These are phyloP conservation scores for Annulohypoxylon bovei DNA, from an alignment of 495 filamentous ascomycete genomes.

Conservation along the genomic window DNA sequence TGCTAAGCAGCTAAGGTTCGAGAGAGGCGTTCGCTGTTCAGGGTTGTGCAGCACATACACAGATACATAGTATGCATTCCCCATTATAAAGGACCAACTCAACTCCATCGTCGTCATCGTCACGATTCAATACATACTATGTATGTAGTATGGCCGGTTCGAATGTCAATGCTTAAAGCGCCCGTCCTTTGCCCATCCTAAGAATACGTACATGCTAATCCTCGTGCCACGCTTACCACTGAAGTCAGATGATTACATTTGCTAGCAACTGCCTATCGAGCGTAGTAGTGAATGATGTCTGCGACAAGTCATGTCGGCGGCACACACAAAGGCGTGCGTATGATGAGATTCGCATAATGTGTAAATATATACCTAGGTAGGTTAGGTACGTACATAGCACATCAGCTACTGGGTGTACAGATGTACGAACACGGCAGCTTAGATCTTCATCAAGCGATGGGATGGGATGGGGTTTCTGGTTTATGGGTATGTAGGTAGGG, in stretches of 20 bases:
- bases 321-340: conserved; percentile 5
- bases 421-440: not conserved
- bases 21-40: conserved; percentile 31
- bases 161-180: conserved; percentile 26
- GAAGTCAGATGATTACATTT: conserved; percentile 35
- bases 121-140: conserved; percentile 40
- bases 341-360: not conserved
- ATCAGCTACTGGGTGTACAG: conserved; percentile 21
- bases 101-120: conserved; percentile 41
- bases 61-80: no score
- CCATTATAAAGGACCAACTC: conserved; percentile 26
- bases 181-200: conserved; percentile 15
- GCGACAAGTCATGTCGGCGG: conserved; percentile 7
- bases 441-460: conserved; percentile 18
- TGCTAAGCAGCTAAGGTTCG: not conserved
- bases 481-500: conserved; percentile 9
- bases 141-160: conserved; percentile 26
- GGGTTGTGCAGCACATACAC: conserved; percentile 25
- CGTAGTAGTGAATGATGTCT: conserved; percentile 20
- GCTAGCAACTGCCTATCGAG: conserved; percentile 7
- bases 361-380: not conserved
- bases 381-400: not conserved
- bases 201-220: conserved; percentile 23
- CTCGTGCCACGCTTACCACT: conserved; percentile 31
- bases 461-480: conserved; percentile 22